Evolutionary conservation across 371 early-diverging fungal species (phyloP).

Genomic region (Mucor indicus): DNA sequence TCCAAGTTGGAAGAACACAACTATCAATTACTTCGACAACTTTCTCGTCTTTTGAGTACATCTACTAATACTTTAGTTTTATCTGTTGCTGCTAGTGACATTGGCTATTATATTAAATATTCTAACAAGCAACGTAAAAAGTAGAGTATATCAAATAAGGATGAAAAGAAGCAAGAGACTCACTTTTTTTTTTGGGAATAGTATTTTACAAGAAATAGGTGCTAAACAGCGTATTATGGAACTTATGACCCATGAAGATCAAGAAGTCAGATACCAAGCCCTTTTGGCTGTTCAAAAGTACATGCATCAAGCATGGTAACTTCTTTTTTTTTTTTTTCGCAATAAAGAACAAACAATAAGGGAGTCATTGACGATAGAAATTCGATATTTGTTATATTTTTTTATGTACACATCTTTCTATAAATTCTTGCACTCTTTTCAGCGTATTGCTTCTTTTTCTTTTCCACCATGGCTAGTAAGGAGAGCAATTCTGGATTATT

Average conservation of each 20-base stretch:
- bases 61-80: constrained; percentile 66
- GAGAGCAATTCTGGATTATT: constrained; percentile 14
- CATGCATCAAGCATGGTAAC: constrained; percentile 30
- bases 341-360: neutral
- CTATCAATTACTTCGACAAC: constrained; percentile 32
- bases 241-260: constrained; percentile 83
- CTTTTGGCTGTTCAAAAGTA: constrained; percentile 86
- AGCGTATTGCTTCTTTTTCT: constrained; percentile 8
- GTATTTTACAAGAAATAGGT: constrained; percentile 83
- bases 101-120: constrained; percentile 92
- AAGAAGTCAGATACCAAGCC: constrained; percentile 90
- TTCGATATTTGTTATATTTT: too few species aligned
- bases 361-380: too few species aligned
- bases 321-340: too few species aligned
- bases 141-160: constrained; percentile 28
- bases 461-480: constrained; percentile 4
- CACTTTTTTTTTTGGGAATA: constrained; percentile 23
- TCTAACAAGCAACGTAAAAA: constrained; percentile 75
- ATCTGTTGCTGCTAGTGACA: constrained; percentile 88
- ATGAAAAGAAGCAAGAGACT: neutral
- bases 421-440: constrained; percentile 22
- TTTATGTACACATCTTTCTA: constrained; percentile 23
- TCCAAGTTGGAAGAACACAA: constrained; percentile 68
- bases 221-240: constrained; percentile 94
- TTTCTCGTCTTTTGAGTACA: constrained; percentile 69